phyloP scores from a whole-genome alignment of 768 basidiomycete genomes.

The Mycena albidolilacea region DNA sequence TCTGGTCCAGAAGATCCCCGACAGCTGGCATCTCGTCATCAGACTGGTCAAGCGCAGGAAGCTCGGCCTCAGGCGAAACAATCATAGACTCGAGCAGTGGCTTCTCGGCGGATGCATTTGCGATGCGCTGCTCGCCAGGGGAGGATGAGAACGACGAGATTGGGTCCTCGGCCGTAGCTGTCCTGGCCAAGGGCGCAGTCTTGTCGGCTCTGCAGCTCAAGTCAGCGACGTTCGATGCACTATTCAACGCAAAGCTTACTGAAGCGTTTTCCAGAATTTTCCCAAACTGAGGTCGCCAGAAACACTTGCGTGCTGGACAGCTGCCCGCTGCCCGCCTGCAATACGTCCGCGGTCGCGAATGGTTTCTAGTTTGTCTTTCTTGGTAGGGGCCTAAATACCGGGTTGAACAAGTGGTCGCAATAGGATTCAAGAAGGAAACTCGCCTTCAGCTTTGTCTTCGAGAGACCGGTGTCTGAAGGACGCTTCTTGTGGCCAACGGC shows the following conservation, averaged over 20 bases:
- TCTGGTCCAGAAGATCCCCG: conserved; percentile 20
- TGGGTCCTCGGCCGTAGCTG: conserved; percentile 19
- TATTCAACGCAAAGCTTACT: not conserved
- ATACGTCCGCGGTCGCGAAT: conserved; percentile 36
- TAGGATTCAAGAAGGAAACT: not conserved
- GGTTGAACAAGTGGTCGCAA: not conserved
- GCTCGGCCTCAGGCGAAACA: not conserved
- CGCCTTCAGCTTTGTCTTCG: conserved; percentile 33
- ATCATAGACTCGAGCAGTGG: not conserved
- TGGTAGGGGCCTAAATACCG: conserved; percentile 36
- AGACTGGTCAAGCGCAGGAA: conserved; percentile 24
- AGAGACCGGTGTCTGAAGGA: conserved; percentile 12
- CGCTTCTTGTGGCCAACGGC: conserved; percentile 24
- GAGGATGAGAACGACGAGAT: conserved; percentile 34
- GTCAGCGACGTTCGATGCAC: not conserved
- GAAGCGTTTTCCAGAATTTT: conserved; percentile 6
- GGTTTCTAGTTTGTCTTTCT: conserved; percentile 39
- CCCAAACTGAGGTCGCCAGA: not conserved
- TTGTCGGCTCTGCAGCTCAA: not conserved
- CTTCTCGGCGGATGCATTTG: not conserved
- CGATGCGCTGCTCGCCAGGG: conserved; percentile 12
- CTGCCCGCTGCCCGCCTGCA: conserved; percentile 26
- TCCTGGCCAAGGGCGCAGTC: conserved; percentile 3
- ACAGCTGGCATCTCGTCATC: conserved; percentile 37
- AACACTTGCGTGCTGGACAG: conserved; percentile 23